Base-by-base conservation (phyloP, 2,329 filamentous ascomycete species). In the Tolypocladium ovalisporum region DNA sequence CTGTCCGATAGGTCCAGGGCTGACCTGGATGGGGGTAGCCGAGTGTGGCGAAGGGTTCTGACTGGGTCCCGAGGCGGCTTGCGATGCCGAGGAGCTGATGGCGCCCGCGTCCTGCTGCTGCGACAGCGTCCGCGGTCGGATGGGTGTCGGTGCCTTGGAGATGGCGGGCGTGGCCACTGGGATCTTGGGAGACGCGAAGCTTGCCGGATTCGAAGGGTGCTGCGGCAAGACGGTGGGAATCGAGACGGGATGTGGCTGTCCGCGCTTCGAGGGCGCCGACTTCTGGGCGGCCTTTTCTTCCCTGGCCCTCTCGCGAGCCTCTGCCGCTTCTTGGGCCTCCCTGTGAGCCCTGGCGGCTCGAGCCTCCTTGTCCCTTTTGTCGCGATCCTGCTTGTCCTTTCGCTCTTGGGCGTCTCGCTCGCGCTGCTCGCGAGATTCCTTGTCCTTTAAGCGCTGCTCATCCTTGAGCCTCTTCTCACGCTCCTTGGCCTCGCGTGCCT, bases 391-490 rank as follows among this genome's bases (percentile, higher is more conserved):
- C 62, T 86, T 84, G 63, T 80, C 84, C 63, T 73, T 75, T 66
- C 82, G 75, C 65, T 84, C 81, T 56, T 84, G 84, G 27, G 81
- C 84, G 66, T 94, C 89, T 64, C 84, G 88, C 66, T 85, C 82
- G 66, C 76, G 81, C 67, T 82, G 82, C 65, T 94, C 89, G 40
- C 84, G 85, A 15, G 81, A 82, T 64, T 95, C 89, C 68, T 84
- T 89, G 65, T 96, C 92, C 65, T 82, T 88, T 64, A 88, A 84
- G 32, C 88, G 85, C 64, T 90, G 86, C 67, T 93, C 92, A 66
- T 90, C 90, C 71, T 88, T 92, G 61, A 85, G 83, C 73, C 87
- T 93, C 75, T 90, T 94, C 74, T 96, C 91, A 64, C 83, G 88
- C 64, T 80, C 78, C 63, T 77, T 81, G 54, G 73, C 72, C 59